These are phyloP conservation scores for Penicillium manginii DNA, from an alignment of 495 filamentous ascomycete genomes.

Conservation along the genomic window DNA sequence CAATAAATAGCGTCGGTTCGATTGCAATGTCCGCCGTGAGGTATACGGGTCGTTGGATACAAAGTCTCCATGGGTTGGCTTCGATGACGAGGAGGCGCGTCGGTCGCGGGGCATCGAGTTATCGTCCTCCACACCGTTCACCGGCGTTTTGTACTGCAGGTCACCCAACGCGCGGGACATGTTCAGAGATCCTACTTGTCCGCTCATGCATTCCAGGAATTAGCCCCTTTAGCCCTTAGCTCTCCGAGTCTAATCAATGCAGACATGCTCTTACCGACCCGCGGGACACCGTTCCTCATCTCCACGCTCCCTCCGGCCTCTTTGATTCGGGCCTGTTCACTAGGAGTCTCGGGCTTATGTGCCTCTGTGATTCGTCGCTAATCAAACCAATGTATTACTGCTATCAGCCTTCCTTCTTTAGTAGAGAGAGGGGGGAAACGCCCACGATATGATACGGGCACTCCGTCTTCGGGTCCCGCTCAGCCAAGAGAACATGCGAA, in stretches of 20 bases:
- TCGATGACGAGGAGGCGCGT: conserved; percentile 25
- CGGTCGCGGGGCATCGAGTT: conserved; percentile 5
- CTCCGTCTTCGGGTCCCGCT: conserved; percentile 35
- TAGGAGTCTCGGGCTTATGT: conserved; percentile 40
- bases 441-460: conserved; percentile 34
- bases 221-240: not conserved
- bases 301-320: conserved; percentile 39
- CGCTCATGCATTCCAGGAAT: not conserved
- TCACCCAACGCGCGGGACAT: conserved; percentile 52
- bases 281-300: conserved; percentile 29
- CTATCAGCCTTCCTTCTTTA: conserved; percentile 10
- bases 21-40: conserved; percentile 24
- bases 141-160: conserved; percentile 47
- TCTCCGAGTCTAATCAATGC: not conserved
- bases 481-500: conserved; percentile 44
- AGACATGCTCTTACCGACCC: conserved; percentile 34
- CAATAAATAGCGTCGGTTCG: conserved; percentile 35
- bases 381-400: not conserved
- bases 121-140: conserved; percentile 31
- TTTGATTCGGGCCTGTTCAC: conserved; percentile 40
- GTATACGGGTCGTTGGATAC: conserved; percentile 41
- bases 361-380: conserved; percentile 41
- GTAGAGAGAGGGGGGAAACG: not conserved
- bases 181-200: conserved; percentile 36
- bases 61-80: conserved; percentile 31